Conservation (phyloP, 495 filamentous ascomycete species). For the Penicillium cosmopolitanum region DNA sequence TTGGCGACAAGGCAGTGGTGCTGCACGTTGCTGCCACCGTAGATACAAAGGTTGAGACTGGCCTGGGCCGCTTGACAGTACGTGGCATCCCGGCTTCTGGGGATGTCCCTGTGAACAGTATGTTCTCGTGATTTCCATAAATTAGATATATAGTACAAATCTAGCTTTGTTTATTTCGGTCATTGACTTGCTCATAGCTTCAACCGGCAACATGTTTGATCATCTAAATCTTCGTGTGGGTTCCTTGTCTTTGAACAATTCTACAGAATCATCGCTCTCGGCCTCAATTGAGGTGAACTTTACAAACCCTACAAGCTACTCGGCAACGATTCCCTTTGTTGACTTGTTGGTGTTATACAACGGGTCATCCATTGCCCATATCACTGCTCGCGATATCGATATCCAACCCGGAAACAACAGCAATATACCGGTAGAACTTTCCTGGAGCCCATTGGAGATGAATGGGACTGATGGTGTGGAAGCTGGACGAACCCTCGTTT, state of each 20-base stretch:
- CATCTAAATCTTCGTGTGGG: slow-evolving; percentile 63
- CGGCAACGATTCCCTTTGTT: slow-evolving; percentile 74
- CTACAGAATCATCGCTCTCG: slow-evolving; percentile 66
- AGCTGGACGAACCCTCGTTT: slow-evolving; percentile 72
- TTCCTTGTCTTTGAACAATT: slow-evolving; percentile 67
- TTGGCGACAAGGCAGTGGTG: slow-evolving; percentile 64
- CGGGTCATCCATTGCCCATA: slow-evolving; percentile 72
- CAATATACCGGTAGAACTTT: slow-evolving; percentile 66
- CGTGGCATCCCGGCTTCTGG: slow-evolving; percentile 85
- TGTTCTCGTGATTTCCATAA: slow-evolving; percentile 43
- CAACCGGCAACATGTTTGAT: slow-evolving; percentile 52
- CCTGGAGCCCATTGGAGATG: slow-evolving; percentile 69
- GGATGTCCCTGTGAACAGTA: slow-evolving; percentile 84
- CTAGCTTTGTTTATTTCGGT: slow-evolving; percentile 13
- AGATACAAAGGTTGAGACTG: slow-evolving; percentile 78
- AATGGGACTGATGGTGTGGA: slow-evolving; percentile 61
- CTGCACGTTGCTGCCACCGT: slow-evolving; percentile 79
- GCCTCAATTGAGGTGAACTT: slow-evolving; percentile 73
- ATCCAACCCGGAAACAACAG: slow-evolving; percentile 72
- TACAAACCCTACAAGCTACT: slow-evolving; percentile 88
- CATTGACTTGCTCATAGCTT: slow-evolving; percentile 35
- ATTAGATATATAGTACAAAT: slow-evolving; percentile 28
- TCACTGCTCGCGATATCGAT: slow-evolving; percentile 60
- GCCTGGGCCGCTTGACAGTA: slow-evolving; percentile 76
- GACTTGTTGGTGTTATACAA: slow-evolving; percentile 78